Percentiles rank a stretch among this genome's conserved stretches.
Evolutionary conservation across 768 basidiomycete genomes (phyloP).

Genomic region (Boletus sp.): DNA sequence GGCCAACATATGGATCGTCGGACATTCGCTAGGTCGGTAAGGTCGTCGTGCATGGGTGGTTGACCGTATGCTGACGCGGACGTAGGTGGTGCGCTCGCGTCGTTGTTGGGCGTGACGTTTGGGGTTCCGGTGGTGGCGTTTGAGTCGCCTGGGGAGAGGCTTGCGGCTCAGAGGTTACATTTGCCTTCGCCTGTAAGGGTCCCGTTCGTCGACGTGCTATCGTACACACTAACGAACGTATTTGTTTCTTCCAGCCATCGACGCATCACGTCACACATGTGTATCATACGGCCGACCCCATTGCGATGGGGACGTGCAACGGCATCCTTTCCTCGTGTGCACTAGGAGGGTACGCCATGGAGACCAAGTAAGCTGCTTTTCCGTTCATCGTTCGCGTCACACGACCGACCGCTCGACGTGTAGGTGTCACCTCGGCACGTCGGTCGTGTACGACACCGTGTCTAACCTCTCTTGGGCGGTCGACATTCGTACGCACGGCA

Average conservation of each 20-base stretch:
- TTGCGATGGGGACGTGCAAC: slow-evolving; percentile 87
- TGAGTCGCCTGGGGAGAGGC: slow-evolving; percentile 84
- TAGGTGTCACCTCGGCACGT: slow-evolving; percentile 83
- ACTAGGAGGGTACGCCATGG: slow-evolving; percentile 87
- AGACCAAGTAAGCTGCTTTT: slow-evolving; percentile 51
- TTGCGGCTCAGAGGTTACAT: slow-evolving; percentile 79
- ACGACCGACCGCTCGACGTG: slow-evolving; percentile 1
- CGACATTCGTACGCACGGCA: slow-evolving; percentile 77
- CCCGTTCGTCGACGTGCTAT: not conserved
- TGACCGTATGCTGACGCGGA: slow-evolving; percentile 21
- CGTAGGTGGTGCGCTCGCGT: slow-evolving; percentile 64
- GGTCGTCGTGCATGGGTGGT: slow-evolving; percentile 25
- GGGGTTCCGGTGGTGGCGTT: slow-evolving; percentile 86
- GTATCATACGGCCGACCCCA: slow-evolving; percentile 93
- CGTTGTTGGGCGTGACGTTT: slow-evolving; percentile 84
- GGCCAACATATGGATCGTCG: slow-evolving; percentile 85
- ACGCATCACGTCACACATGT: slow-evolving; percentile 84
- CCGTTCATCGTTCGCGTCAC: not conserved
- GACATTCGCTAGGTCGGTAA: slow-evolving; percentile 61
- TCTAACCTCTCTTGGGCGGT: slow-evolving; percentile 82
- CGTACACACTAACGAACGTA: not conserved
- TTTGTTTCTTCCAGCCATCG: slow-evolving; percentile 48
- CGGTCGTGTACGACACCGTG: slow-evolving; percentile 92
- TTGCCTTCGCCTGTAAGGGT: slow-evolving; percentile 74
- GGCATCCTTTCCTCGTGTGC: slow-evolving; percentile 81